Evolutionary conservation across 495 filamentous ascomycete species (phyloP), one percentile per base, ranked within the genome.

Genomic region (Penicillium cataractarum): DNA sequence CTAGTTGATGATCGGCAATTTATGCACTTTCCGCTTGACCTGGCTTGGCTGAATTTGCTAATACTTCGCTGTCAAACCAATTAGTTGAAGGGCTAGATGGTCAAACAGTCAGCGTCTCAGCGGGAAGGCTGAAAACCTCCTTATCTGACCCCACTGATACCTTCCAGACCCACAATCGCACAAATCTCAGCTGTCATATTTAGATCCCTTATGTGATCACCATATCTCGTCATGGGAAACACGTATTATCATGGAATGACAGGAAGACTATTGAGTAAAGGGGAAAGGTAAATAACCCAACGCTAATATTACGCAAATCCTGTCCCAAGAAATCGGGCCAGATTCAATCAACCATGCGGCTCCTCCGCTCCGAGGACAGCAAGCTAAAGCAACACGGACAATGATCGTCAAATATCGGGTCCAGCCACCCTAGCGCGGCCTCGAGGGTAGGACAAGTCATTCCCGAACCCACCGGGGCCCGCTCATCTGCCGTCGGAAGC

Each of bases 131-230:
- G 19, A 46, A 22, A 3, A 12, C 24, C 19, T 46, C 42, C 42
- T 46, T 46, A 46, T 46, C 42, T 46, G 19, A 9, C n/a, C 19
- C 42, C 42, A 46, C 42, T 46, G 19, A 24, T 24, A 21, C 0
- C 24, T 21, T 46, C 42, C 19, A 21, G 42, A 46, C 42, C 42
- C 21, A 46, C n/a, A 46, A 46, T 50, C 21, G 29, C 51, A 51
- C 53, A 50, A 52, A 57, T 21, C 31, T 44, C 52, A 50, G 60
- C 37, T 40, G 37, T 62, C 60, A 62, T 62, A 56, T 50, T 62
- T 31, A 31, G 52, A 37, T 56, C 32, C 29, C 39, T 53, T n/a
- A 48, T 33, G 58, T 54, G 57, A 42, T 46, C 42, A 46, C 22
- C 19, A 24, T 46, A 46, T 46, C 42, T 46, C 42, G 24, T 46